Evolutionary conservation across 2,329 filamentous ascomycete genomes (phyloP).

Genomic region (Colletotrichum ledebouriae): DNA sequence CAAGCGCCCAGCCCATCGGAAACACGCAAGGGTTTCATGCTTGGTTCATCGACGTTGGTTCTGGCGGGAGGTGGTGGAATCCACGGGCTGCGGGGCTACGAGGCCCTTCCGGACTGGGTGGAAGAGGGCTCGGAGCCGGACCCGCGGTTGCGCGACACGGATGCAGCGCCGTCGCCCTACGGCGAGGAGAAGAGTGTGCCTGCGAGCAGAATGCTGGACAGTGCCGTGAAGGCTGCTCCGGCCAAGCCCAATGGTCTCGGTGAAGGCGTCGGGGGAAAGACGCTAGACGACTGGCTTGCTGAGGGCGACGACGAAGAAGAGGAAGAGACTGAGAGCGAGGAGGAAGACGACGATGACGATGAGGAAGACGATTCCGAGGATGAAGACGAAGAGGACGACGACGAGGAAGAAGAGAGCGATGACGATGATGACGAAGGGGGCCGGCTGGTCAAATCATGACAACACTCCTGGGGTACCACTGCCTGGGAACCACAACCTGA

Average conservation of each 20-base stretch:
- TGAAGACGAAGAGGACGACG: conserved; percentile 58
- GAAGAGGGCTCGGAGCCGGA: conserved; percentile 84
- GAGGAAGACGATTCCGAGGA: conserved; percentile 61
- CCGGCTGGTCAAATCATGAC: conserved; percentile 57
- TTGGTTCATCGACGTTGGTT: conserved; percentile 89
- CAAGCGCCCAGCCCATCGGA: conserved; percentile 92
- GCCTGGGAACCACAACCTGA: background rate
- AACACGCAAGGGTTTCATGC: conserved; percentile 78
- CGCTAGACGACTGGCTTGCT: conserved; percentile 92
- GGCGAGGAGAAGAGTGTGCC: conserved; percentile 62
- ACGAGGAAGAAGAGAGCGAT: conserved; percentile 59
- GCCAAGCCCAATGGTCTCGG: conserved; percentile 63
- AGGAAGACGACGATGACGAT: conserved; percentile 65
- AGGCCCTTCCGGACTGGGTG: conserved; percentile 87
- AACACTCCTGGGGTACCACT: too few species aligned
- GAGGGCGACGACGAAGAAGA: conserved; percentile 69
- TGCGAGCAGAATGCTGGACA: conserved; percentile 75
- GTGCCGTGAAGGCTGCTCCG: conserved; percentile 57
- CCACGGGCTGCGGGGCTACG: conserved; percentile 83
- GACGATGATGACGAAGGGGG: conserved; percentile 45
- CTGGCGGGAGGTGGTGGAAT: conserved; percentile 81
- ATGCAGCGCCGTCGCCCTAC: conserved; percentile 53
- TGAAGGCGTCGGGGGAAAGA: conserved; percentile 74
- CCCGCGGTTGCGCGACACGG: conserved; percentile 75
- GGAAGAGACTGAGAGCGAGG: conserved; percentile 63